Evolutionary conservation across 1,284 basidiomycete species (phyloP).

Genomic region (Rhizopogon hawkerae): DNA sequence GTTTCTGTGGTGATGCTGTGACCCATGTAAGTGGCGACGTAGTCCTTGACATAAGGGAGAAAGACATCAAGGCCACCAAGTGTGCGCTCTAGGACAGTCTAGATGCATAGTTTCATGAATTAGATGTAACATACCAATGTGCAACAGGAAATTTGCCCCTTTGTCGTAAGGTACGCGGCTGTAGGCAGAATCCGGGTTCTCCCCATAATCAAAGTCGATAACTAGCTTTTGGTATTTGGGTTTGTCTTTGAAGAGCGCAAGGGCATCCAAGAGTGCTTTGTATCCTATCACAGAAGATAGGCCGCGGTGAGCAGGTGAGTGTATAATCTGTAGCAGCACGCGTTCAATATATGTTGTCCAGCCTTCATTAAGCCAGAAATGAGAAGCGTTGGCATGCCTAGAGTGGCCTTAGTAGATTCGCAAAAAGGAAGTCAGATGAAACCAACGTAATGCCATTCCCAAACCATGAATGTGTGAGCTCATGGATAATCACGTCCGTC

Average conservation of each 20-base stretch:
- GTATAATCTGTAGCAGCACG: constrained; percentile 66
- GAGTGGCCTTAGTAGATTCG: constrained; percentile 20
- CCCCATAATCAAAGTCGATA: constrained; percentile 73
- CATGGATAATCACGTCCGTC: constrained; percentile 84
- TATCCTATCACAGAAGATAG: constrained; percentile 75
- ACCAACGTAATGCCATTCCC: constrained; percentile 79
- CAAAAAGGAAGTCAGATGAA: neutral
- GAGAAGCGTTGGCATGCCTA: constrained; percentile 62
- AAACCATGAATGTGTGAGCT: constrained; percentile 78
- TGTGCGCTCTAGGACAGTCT: constrained; percentile 48
- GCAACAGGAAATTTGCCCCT: constrained; percentile 31
- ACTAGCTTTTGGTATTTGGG: constrained; percentile 84
- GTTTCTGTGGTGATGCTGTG: constrained; percentile 82
- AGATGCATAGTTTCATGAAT: neutral
- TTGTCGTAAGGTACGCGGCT: constrained; percentile 26
- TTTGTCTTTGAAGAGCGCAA: constrained; percentile 49
- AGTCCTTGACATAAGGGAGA: constrained; percentile 74
- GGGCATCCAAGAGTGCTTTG: constrained; percentile 65
- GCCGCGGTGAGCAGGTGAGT: constrained; percentile 73
- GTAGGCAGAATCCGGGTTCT: constrained; percentile 60
- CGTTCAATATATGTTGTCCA: constrained; percentile 96
- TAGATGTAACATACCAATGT: constrained; percentile 38
- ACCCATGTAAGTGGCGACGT: constrained; percentile 75
- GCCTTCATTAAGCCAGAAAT: constrained; percentile 93
- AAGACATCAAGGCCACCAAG: constrained; percentile 84